Conservation (phyloP, 2,329 filamentous ascomycete species). For the Beauveria varroae region DNA sequence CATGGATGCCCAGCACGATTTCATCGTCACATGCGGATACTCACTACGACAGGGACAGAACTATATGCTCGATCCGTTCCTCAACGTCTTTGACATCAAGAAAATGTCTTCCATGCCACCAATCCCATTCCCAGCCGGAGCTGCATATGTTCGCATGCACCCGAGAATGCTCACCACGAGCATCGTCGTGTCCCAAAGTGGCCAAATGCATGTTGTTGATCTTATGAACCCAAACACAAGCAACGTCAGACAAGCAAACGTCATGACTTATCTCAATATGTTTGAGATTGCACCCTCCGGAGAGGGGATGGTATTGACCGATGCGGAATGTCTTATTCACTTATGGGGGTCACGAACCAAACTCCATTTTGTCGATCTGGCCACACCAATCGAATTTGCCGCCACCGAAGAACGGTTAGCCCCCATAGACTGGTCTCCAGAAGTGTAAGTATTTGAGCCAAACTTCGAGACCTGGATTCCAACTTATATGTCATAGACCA, state of each 20-base stretch:
- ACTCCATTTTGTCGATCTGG: conserved; percentile 77
- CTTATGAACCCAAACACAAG: conserved; percentile 88
- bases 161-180: conserved; percentile 91
- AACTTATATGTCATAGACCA: conserved; percentile 42
- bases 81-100: conserved; percentile 94
- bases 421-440: conserved; percentile 59
- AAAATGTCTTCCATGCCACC: conserved; percentile 81
- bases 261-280: conserved; percentile 64
- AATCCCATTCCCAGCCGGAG: conserved; percentile 85
- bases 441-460: conserved; percentile 47
- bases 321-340: conserved; percentile 70
- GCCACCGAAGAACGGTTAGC: conserved; percentile 53
- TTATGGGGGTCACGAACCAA: conserved; percentile 85
- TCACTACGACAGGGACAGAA: conserved; percentile 66
- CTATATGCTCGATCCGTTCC: conserved; percentile 82
- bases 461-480: neutral
- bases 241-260: conserved; percentile 75
- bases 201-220: conserved; percentile 93
- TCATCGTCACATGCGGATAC: conserved; percentile 90
- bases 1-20: conserved; percentile 95
- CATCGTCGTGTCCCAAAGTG: conserved; percentile 84
- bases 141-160: conserved; percentile 93
- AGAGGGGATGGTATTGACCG: conserved; percentile 74
- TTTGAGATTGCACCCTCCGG: conserved; percentile 85
- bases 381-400: conserved; percentile 69